phyloP scores from a whole-genome alignment of 352 stramenopile species.

The Saprolegnia diclina region DNA sequence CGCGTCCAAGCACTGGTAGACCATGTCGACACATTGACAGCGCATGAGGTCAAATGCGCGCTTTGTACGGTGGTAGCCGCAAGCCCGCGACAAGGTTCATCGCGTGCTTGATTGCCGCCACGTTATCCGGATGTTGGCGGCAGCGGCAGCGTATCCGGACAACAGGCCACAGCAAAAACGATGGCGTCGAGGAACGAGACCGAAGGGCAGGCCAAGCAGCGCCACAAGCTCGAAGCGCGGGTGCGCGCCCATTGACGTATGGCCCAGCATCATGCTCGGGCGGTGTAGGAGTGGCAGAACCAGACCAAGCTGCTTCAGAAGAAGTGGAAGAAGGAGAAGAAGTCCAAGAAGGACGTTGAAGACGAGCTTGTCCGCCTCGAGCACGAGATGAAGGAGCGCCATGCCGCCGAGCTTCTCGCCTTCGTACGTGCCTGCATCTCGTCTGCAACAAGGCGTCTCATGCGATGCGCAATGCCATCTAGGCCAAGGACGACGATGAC shows the following conservation, averaged over 20 bases:
- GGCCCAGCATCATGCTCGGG: background rate
- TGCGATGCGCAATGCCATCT: too few species aligned
- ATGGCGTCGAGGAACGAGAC: constrained; percentile 49
- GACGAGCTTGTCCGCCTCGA: constrained; percentile 53
- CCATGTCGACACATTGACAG: too few species aligned
- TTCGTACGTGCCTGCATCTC: constrained; percentile 24
- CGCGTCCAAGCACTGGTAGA: too few species aligned
- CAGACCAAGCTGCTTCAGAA: constrained; percentile 77
- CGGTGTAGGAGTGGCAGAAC: constrained; percentile 61
- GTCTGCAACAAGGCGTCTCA: background rate
- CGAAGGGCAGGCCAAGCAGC: constrained; percentile 74
- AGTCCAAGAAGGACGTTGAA: constrained; percentile 72
- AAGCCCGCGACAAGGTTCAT: too few species aligned
- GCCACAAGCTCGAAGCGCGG: constrained; percentile 79
- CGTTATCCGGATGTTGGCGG: too few species aligned
- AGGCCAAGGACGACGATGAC: too few species aligned
- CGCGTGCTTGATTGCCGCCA: too few species aligned
- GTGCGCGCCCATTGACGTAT: constrained; percentile 34
- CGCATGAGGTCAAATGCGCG: too few species aligned
- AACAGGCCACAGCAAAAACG: background rate
- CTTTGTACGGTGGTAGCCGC: too few species aligned
- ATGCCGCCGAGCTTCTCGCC: constrained; percentile 44
- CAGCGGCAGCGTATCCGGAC: too few species aligned
- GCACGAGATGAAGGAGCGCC: constrained; percentile 43
- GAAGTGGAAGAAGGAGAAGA: constrained; percentile 79